These are phyloP conservation scores for Mycena alexandri DNA, from an alignment of 768 basidiomycete genomes.

Conservation along the genomic window DNA sequence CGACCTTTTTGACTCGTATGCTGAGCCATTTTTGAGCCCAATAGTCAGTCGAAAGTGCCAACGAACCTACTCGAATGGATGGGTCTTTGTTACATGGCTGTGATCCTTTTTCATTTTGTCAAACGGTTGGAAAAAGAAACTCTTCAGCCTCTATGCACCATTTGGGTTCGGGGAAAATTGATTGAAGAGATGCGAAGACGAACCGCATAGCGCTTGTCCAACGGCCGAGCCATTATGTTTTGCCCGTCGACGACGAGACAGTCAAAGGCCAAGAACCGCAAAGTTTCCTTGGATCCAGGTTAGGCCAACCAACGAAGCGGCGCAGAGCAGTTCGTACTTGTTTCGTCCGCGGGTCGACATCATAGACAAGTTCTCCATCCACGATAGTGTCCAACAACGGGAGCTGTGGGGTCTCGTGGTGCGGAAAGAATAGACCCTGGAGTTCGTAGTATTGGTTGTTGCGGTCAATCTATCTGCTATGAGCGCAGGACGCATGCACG, in stretches of 20 bases:
- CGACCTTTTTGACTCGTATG: conserved; percentile 89
- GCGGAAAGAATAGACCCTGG: conserved; percentile 88
- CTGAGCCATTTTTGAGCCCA: conserved; percentile 54
- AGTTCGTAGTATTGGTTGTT: conserved; percentile 88
- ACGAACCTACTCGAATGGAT: conserved; percentile 85
- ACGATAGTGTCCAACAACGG: conserved; percentile 85
- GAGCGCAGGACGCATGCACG: conserved; percentile 3
- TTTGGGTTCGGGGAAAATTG: neutral
- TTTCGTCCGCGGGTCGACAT: conserved; percentile 83
- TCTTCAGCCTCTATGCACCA: conserved; percentile 74
- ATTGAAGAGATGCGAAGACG: conserved; percentile 42
- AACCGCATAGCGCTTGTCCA: conserved; percentile 93
- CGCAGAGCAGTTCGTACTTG: conserved; percentile 58
- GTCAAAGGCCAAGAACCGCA: conserved; percentile 92
- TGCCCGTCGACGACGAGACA: conserved; percentile 88
- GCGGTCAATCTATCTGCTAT: conserved; percentile 83
- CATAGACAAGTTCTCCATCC: conserved; percentile 95
- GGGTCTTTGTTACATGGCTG: conserved; percentile 70
- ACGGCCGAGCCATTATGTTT: conserved; percentile 86
- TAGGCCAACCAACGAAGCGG: conserved; percentile 16
- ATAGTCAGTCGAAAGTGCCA: conserved; percentile 27
- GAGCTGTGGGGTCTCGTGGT: conserved; percentile 76
- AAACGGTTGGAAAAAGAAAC: conserved; percentile 89
- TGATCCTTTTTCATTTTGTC: conserved; percentile 75
- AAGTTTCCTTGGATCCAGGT: conserved; percentile 62